Conservation (phyloP, 495 filamentous ascomycete species). For the Pyrenopolyporus hunteri region DNA sequence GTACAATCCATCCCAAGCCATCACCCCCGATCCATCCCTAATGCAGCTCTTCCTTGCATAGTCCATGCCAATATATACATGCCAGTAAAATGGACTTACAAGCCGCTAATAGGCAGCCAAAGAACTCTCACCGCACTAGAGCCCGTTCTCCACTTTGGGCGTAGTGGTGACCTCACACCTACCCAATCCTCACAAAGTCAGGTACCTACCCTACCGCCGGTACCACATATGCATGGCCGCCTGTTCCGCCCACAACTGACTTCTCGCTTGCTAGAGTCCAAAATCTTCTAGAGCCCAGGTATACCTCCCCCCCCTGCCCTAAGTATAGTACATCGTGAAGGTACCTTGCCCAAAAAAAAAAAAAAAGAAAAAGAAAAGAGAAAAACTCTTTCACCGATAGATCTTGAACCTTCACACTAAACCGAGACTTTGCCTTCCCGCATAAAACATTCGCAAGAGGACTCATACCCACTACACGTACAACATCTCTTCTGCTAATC, state of each 20-base stretch:
- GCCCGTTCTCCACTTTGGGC: constrained; percentile 29
- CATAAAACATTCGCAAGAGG: background rate
- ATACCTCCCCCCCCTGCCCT: background rate
- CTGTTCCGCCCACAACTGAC: constrained; percentile 2
- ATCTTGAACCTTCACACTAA: constrained; percentile 4
- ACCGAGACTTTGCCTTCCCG: background rate
- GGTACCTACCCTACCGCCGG: constrained; percentile 32
- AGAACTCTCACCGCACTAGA: constrained; percentile 14
- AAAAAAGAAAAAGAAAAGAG: background rate
- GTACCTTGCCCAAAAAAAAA: constrained; percentile 1
- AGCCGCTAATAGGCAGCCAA: background rate
- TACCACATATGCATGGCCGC: constrained; percentile 22
- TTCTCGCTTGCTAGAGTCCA: constrained; percentile 3
- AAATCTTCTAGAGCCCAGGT: constrained; percentile 2
- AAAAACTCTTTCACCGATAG: constrained; percentile 22
- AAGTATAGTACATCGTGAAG: background rate
- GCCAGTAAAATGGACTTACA: too few species aligned
- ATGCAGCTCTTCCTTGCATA: background rate
- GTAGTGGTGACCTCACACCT: constrained; percentile 35
- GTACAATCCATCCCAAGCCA: background rate
- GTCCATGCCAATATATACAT: too few species aligned
- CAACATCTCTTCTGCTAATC: too few species aligned
- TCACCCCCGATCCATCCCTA: background rate
- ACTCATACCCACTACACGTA: too few species aligned
- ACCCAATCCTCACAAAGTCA: constrained; percentile 32